A percentile compares a stretch with the other conserved stretches of the same genome.
These are phyloP conservation scores for Chamaenerion angustifolium DNA, from an alignment of 345 rosid species.

Conservation along the genomic window DNA sequence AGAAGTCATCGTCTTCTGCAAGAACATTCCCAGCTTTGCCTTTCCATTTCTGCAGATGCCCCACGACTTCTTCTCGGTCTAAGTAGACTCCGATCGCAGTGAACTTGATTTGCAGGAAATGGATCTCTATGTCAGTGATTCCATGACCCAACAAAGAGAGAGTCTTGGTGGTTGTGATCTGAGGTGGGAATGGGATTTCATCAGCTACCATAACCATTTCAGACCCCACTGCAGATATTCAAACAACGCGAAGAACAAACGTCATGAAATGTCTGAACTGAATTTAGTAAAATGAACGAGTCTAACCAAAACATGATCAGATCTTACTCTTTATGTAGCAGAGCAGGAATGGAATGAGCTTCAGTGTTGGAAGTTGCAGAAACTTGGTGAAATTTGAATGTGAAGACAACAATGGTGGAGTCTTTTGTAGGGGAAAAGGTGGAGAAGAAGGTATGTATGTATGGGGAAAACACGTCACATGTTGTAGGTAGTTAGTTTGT, in stretches of 20 bases:
- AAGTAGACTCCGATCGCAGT: slow-evolving; percentile 86
- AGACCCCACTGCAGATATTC: slow-evolving; percentile 41
- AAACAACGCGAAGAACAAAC: background rate
- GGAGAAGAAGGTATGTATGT: no score
- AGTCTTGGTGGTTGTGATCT: slow-evolving; percentile 42
- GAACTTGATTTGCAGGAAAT: slow-evolving; percentile 84
- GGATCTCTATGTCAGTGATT: slow-evolving; percentile 83
- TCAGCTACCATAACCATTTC: slow-evolving; percentile 51
- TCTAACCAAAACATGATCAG: background rate
- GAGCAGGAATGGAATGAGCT: no score
- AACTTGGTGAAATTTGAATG: no score
- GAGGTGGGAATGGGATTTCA: slow-evolving; percentile 57
- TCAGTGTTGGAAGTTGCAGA: no score
- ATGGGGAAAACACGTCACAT: no score
- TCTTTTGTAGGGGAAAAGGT: no score
- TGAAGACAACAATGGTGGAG: no score
- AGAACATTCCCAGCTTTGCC: slow-evolving; percentile 47
- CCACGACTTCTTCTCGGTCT: slow-evolving; percentile 41
- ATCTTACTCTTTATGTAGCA: no score
- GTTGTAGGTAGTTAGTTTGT: no score
- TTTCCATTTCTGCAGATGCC: slow-evolving; percentile 56
- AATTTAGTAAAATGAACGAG: background rate
- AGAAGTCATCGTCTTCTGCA: slow-evolving; percentile 67
- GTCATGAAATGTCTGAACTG: background rate
- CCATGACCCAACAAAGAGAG: slow-evolving; percentile 65